A percentile compares a stretch with the other conserved stretches of the same genome.
These are phyloP conservation scores for Mortierella sp. DNA, from an alignment of 371 early-diverging fungal genomes.

Conservation along the genomic window DNA sequence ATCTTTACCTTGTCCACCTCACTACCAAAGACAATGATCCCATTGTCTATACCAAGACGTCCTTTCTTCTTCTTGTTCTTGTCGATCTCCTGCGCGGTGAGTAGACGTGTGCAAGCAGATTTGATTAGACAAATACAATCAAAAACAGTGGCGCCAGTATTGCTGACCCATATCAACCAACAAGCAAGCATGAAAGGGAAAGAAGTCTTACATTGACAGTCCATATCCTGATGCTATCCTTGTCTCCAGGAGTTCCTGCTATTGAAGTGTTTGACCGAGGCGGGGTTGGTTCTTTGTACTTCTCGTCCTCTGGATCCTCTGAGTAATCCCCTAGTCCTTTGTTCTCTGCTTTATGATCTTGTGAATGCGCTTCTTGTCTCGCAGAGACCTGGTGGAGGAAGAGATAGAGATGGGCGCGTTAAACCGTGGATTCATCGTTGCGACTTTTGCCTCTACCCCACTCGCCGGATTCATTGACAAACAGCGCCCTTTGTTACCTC, in stretches of 20 bases:
- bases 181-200: not conserved
- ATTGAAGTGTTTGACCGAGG: constrained; percentile 23
- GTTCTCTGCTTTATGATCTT: constrained; percentile 24
- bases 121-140: no score
- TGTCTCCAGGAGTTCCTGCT: constrained; percentile 35
- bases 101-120: no score
- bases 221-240: constrained; percentile 51
- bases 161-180: no score
- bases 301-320: constrained; percentile 30
- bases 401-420: no score
- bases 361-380: constrained; percentile 47
- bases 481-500: constrained; percentile 53
- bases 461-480: not conserved
- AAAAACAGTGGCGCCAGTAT: no score
- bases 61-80: constrained; percentile 85
- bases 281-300: constrained; percentile 25
- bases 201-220: constrained; percentile 41
- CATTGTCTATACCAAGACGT: constrained; percentile 73
- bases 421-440: not conserved
- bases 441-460: not conserved
- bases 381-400: constrained; percentile 34
- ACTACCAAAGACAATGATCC: constrained; percentile 73
- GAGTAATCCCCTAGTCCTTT: no score
- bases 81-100: constrained; percentile 62
- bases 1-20: constrained; percentile 70